Percentiles rank a stretch among this genome's conserved stretches.
Conservation (phyloP, 1,284 basidiomycete genomes). For the Leccinum subspadiceum region DNA sequence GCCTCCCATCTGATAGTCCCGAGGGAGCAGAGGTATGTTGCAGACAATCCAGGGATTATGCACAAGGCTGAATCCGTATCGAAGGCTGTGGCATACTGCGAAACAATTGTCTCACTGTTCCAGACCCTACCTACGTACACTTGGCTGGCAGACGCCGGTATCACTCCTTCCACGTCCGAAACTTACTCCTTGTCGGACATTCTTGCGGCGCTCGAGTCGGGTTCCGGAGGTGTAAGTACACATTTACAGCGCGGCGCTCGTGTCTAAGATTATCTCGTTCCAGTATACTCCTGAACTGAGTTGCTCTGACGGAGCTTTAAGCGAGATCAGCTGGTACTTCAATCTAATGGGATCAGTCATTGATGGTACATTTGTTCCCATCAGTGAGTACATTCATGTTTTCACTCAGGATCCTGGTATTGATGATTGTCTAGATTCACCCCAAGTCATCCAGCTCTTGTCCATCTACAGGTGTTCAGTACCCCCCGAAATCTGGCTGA, state of each 20-base stretch:
- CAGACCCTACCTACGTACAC: constrained; percentile 65
- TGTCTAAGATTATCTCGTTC: constrained; percentile 12
- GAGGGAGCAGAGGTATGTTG: constrained; percentile 55
- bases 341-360: constrained; percentile 64
- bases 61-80: constrained; percentile 11
- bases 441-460: constrained; percentile 47
- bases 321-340: constrained; percentile 66
- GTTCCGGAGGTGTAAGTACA: constrained; percentile 42
- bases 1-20: constrained; percentile 56
- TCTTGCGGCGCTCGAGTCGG: constrained; percentile 53
- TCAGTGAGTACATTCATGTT: constrained; percentile 40
- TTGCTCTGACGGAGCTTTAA: constrained; percentile 49
- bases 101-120: constrained; percentile 64
- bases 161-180: constrained; percentile 56
- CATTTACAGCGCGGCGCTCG: background rate
- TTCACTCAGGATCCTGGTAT: background rate
- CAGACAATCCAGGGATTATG: background rate
- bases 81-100: constrained; percentile 72
- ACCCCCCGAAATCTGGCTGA: constrained; percentile 54
- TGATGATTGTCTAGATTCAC: constrained; percentile 44
- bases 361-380: constrained; percentile 61
- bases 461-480: constrained; percentile 57
- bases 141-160: constrained; percentile 69
- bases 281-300: constrained; percentile 57
- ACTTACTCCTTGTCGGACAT: constrained; percentile 62